Percentiles rank a stretch among this genome's conserved stretches.
Evolutionary conservation across 2,329 filamentous ascomycete genomes (phyloP).

Genomic region (Monilinia fructicola): DNA sequence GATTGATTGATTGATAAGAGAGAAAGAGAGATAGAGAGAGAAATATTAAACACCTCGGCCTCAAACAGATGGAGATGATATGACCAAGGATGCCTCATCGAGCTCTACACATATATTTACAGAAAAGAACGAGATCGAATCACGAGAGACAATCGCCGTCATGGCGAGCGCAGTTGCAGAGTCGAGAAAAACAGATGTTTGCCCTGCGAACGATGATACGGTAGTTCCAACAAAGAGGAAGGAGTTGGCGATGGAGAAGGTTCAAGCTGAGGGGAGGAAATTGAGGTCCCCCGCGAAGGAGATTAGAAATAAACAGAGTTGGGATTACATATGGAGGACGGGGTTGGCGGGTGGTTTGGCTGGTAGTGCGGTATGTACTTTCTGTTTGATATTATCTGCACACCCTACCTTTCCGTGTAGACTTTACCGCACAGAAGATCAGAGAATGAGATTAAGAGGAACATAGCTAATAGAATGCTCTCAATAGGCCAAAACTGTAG

Average conservation of each 20-base stretch:
- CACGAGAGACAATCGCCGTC: neutral
- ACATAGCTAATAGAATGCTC: neutral
- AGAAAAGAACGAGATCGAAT: constrained; percentile 14
- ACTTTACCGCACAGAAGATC: neutral
- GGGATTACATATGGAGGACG: constrained; percentile 81
- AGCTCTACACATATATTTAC: constrained; percentile 14
- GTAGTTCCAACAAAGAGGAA: constrained; percentile 42
- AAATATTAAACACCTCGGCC: no score
- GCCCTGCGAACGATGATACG: constrained; percentile 53
- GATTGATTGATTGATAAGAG: constrained; percentile 5
- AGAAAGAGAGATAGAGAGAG: neutral
- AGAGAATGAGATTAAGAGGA: neutral
- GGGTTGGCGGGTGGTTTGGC: constrained; percentile 86
- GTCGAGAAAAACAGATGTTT: constrained; percentile 43
- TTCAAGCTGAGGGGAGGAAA: neutral
- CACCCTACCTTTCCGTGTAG: neutral
- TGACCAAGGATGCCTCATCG: constrained; percentile 19
- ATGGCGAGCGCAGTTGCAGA: constrained; percentile 18
- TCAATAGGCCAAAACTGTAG: constrained; percentile 85
- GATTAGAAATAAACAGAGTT: constrained; percentile 61
- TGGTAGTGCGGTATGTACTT: constrained; percentile 73
- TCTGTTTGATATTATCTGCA: neutral
- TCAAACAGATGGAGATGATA: constrained; percentile 8
- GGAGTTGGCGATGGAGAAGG: neutral
- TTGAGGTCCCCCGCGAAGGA: neutral